Conservation (phyloP, 129 eudicot genomes). For the Tagetes erecta region DNA sequence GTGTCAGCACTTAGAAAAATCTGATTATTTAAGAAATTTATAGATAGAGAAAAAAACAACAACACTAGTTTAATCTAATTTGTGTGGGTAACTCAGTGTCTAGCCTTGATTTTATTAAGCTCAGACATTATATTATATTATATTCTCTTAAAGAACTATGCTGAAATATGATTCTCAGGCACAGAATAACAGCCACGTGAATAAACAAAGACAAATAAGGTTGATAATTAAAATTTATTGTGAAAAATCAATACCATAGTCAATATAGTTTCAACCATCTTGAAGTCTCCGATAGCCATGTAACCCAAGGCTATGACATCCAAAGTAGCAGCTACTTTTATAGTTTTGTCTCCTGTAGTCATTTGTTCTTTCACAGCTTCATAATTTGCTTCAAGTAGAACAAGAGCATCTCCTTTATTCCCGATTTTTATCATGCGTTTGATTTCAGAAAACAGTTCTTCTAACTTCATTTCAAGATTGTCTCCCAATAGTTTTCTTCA, state of each 20-base stretch:
- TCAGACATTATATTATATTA: neutral
- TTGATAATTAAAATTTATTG: neutral
- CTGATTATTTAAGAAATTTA: neutral
- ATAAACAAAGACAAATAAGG: neutral
- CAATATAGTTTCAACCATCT: conserved; percentile 53
- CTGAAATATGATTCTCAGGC: neutral
- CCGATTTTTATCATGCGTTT: conserved; percentile 63
- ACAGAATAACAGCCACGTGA: neutral
- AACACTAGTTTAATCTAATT: neutral
- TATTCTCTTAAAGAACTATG: neutral
- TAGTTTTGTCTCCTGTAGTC: conserved; percentile 48
- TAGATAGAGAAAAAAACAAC: neutral
- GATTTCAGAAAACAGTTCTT: conserved; percentile 70
- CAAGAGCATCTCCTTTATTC: conserved; percentile 57
- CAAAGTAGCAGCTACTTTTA: conserved; percentile 80
- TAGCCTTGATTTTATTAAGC: neutral
- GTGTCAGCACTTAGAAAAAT: neutral
- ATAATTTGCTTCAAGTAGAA: conserved; percentile 79
- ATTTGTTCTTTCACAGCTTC: conserved; percentile 73
- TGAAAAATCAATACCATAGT: conserved; percentile 48
- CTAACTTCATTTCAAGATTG: conserved; percentile 61
- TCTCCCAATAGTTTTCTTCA: conserved; percentile 42
- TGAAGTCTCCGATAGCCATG: conserved; percentile 64
- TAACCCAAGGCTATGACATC: conserved; percentile 82
- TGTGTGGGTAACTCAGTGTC: neutral